These are phyloP conservation scores for Ormosia emarginata DNA, from an alignment of 306 rosid genomes.

Conservation along the genomic window DNA sequence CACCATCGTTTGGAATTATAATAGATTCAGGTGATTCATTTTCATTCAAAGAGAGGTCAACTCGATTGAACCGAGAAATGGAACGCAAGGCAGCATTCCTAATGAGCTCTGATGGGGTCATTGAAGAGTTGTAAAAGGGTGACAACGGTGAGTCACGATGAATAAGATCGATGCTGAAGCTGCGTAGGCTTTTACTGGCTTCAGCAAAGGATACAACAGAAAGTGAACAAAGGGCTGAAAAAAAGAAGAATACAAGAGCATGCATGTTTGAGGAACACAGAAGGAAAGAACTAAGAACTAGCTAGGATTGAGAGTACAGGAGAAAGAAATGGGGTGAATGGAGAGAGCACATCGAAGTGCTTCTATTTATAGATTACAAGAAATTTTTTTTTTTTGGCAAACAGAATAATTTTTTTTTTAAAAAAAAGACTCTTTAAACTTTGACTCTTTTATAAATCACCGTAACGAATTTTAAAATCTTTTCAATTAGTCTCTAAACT, in stretches of 20 bases:
- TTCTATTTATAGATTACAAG: no score
- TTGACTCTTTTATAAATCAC: no score
- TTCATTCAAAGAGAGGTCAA: not conserved
- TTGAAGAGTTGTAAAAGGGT: slow-evolving; percentile 17
- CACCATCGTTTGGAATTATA: not conserved
- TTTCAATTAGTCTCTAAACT: no score
- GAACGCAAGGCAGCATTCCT: slow-evolving; percentile 13
- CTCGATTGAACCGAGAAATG: not conserved
- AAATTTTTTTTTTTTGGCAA: no score
- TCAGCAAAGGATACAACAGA: no score
- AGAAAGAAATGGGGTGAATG: not conserved
- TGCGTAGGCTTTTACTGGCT: no score
- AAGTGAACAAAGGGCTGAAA: not conserved
- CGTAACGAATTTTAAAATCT: no score
- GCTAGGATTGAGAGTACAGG: not conserved
- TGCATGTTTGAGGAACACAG: not conserved
- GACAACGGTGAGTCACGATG: slow-evolving; percentile 22
- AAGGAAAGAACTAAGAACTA: no score
- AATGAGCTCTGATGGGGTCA: not conserved
- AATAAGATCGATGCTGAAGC: slow-evolving; percentile 28
- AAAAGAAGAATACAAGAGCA: not conserved
- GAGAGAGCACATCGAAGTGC: no score
- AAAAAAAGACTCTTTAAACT: no score
- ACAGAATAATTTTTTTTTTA: no score
- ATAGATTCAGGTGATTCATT: not conserved